A percentile compares a stretch with the other conserved stretches of the same genome.
Conservation (phyloP, 2,329 filamentous ascomycete species). For the Cryoendolithus antarcticus region DNA sequence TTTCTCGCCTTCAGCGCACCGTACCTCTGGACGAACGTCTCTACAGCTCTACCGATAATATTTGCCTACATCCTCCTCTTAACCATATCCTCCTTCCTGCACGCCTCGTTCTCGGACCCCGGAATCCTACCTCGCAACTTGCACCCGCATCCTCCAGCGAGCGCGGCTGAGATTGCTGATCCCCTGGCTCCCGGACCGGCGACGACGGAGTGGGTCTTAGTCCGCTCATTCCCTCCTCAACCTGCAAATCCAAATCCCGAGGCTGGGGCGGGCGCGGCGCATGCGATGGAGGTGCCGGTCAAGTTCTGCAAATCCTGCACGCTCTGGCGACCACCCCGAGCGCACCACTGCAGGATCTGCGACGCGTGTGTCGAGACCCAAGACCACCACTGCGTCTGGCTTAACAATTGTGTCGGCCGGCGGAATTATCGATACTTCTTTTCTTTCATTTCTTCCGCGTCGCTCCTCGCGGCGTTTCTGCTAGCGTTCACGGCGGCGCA, state of each 20-base stretch:
- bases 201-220: constrained; percentile 86
- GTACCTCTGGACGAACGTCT: constrained; percentile 76
- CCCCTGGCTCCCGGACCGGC: constrained; percentile 70
- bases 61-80: constrained; percentile 89
- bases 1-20: constrained; percentile 80
- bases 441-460: constrained; percentile 70
- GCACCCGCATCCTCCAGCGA: constrained; percentile 64
- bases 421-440: constrained; percentile 99
- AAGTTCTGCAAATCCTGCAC: constrained; percentile 98
- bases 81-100: constrained; percentile 83
- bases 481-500: constrained; percentile 70
- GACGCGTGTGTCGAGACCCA: constrained; percentile 96
- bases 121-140: constrained; percentile 88
- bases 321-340: constrained; percentile 90
- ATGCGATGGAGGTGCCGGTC: constrained; percentile 89
- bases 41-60: constrained; percentile 74
- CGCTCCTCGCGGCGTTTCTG: constrained; percentile 63
- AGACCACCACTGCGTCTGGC: constrained; percentile 97
- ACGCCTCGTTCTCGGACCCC: constrained; percentile 84
- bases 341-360: constrained; percentile 91
- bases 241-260: constrained; percentile 5
- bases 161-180: constrained; percentile 58
- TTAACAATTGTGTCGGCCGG: constrained; percentile 94
- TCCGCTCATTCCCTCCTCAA: constrained; percentile 27
- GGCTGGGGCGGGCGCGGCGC: constrained; percentile 22